Evolutionary conservation across 768 basidiomycete genomes (phyloP), one percentile per base, ranked within the genome.

Genomic region (Pluteus cervinus): DNA sequence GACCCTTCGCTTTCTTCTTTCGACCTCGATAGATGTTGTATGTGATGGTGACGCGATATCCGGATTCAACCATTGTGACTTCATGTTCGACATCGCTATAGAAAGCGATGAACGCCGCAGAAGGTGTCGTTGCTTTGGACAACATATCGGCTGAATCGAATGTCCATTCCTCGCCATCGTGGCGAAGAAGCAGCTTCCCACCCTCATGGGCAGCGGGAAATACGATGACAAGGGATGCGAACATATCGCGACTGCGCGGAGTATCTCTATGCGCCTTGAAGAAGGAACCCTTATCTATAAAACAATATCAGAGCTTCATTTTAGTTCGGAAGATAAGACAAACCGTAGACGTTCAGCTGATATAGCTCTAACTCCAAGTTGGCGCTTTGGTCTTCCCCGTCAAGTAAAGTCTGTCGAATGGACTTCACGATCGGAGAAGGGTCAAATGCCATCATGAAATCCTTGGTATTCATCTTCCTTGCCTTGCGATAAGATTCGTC

Each of bases 231-330:
- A 77, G 59, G 1, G 73, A 74, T 1, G 69, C 71, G 26, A 76
- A 65, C 64, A 71, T 73, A 15, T 47, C 45, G 11, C 55, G 53
- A 12, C 52, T 45, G 1, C 65, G 62, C 3, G 69, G 70, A 0
- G 71, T 73, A 37, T 73, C 73, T 23, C 60, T 52, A 40, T 73
- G 74, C 1, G 65, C 31, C 42, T 71, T 71, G 56, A 73, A 73
- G 45, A 69, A 73, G 0, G 59, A 48, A 2, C 50, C 52, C n/a
- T 44, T 40, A 2, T 49, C 54, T 56, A 32, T 21, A 8, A 12
- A 7, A 20, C 10, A 33, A 35, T 34, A 23, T 5, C n/a, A n/a
- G 7, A 16, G 21, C 2, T 14, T 10, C 14, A 2, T 37, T 5
- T n/a, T n/a, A n/a, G n/a, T n/a, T n/a, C n/a, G n/a, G n/a, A n/a